Base-by-base conservation (phyloP, 768 basidiomycete genomes). In the Naganishia onofrii region DNA sequence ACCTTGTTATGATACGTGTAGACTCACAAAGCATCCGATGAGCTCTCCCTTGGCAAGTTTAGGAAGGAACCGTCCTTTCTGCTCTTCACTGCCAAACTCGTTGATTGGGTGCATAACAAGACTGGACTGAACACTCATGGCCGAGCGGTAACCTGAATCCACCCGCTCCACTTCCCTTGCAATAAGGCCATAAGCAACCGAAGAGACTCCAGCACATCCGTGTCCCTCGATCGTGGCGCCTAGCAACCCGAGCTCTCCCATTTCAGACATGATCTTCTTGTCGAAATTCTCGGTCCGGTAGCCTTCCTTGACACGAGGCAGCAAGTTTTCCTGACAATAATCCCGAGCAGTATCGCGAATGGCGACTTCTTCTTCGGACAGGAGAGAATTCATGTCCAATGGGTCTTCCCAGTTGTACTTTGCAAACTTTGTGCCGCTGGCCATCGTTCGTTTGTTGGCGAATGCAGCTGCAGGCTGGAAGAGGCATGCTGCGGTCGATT, bases 131-230 rank as follows among this genome's bases (percentile, higher is more conserved):
- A 98, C 95, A 21, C 93, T 96, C 72, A 93, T 88, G 3, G 89
- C 94, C 5, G 92, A 94, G 29, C 95, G 90, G 77, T 96, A 98
- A 0, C 95, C 95, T 2, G 94, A 97, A 78, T 99, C 95, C 46
- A 98, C 88, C 72, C 94, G 85, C 82, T 97, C 95, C 3, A 98
- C 89, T 80, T 97, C 95, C 48, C 95, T 85, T 3, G 92, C 91
- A 75, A 98, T 90, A 31, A 98, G 84, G 6, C 95, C 95, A 73
- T 97, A 97, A 0, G 95, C 90, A 13, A 97, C 93, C 74, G 88
- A 89, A 74, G 89, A 90, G 21, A 87, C 88, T 26, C 95, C 94
- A 0, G 95, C 94, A 76, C 95, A 98, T 28, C 91, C 93, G 73
- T 96, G 96, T 0, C 92, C 94, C 70, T 89, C 80, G 73, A 97